Percentiles rank a stretch among this genome's conserved stretches.
Evolutionary conservation across 768 basidiomycete species (phyloP).

Genomic region (Pholiota molesta): DNA sequence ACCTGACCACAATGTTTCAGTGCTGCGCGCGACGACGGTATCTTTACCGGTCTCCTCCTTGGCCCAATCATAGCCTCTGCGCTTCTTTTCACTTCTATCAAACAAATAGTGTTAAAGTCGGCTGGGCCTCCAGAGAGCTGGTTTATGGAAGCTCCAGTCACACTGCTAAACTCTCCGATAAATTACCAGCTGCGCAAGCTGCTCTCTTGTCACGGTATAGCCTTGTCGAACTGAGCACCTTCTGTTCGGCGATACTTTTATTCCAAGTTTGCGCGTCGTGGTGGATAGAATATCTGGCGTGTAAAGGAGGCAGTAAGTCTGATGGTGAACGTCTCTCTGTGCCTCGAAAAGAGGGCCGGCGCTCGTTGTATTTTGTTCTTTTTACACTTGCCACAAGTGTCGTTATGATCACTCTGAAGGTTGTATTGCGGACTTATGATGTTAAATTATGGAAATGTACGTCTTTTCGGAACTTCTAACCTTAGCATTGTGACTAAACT

Average conservation of each 20-base stretch:
- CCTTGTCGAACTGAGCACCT: slow-evolving; percentile 76
- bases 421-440: slow-evolving; percentile 41
- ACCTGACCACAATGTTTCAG: slow-evolving; percentile 38
- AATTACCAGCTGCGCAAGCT: slow-evolving; percentile 52
- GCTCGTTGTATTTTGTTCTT: slow-evolving; percentile 64
- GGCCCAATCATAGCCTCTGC: slow-evolving; percentile 80
- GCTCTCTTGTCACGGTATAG: slow-evolving; percentile 72
- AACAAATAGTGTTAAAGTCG: slow-evolving; percentile 27
- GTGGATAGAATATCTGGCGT: slow-evolving; percentile 64
- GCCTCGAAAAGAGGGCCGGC: slow-evolving; percentile 68
- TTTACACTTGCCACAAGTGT: slow-evolving; percentile 62
- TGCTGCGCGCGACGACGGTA: slow-evolving; percentile 84
- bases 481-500: neutral
- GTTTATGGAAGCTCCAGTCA: slow-evolving; percentile 76
- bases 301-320: slow-evolving; percentile 38
- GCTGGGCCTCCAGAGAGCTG: slow-evolving; percentile 60
- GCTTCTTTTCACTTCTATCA: slow-evolving; percentile 58
- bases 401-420: slow-evolving; percentile 51
- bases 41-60: slow-evolving; percentile 80
- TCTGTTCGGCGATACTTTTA: slow-evolving; percentile 80
- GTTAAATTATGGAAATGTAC: slow-evolving; percentile 74
- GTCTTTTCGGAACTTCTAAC: slow-evolving; percentile 26
- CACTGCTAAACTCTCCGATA: slow-evolving; percentile 46
- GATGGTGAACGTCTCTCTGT: slow-evolving; percentile 79
- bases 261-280: slow-evolving; percentile 80